A percentile compares a stretch with the other conserved stretches of the same genome.
Evolutionary conservation across 2,329 filamentous ascomycete species (phyloP).

Genomic region (Bipolaris gigantea): DNA sequence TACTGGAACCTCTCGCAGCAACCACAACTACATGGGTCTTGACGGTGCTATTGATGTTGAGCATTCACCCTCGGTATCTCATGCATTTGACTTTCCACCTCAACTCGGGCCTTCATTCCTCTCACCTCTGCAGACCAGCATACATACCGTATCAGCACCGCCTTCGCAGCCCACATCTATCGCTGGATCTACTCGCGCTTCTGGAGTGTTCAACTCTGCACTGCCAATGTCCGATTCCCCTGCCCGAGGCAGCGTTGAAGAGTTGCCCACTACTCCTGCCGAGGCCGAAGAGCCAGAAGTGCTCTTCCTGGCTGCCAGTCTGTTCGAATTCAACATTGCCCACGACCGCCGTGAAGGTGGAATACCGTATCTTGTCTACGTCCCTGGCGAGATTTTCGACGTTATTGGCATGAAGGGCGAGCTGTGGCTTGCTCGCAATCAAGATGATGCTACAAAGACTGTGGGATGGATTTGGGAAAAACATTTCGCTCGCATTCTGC

Average conservation of each 20-base stretch:
- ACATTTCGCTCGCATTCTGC: constrained; percentile 67
- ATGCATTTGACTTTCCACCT: constrained; percentile 30
- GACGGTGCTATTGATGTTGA: constrained; percentile 36
- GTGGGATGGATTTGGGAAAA: constrained; percentile 99
- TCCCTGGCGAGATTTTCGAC: constrained; percentile 74
- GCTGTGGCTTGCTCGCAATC: constrained; percentile 95
- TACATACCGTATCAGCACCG: constrained; percentile 23
- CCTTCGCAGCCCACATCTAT: constrained; percentile 27
- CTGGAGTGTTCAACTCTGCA: constrained; percentile 83
- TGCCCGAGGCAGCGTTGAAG: constrained; percentile 25
- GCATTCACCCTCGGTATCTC: constrained; percentile 16
- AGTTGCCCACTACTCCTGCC: constrained; percentile 43
- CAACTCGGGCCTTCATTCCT: constrained; percentile 36
- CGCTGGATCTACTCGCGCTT: constrained; percentile 57
- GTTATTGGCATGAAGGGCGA: constrained; percentile 95
- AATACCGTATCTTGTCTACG: constrained; percentile 94
- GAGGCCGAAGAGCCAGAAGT: constrained; percentile 66
- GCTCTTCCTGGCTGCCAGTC: constrained; percentile 86
- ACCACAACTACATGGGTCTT: constrained; percentile 27
- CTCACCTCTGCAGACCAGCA: constrained; percentile 22
- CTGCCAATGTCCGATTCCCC: constrained; percentile 72
- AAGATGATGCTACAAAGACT: constrained; percentile 77
- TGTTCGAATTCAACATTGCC: constrained; percentile 97
- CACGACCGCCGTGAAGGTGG: constrained; percentile 89
- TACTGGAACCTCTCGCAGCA: constrained; percentile 23